Evolutionary conservation across 495 filamentous ascomycete genomes (phyloP).

Genomic region (Tuber indicum): DNA sequence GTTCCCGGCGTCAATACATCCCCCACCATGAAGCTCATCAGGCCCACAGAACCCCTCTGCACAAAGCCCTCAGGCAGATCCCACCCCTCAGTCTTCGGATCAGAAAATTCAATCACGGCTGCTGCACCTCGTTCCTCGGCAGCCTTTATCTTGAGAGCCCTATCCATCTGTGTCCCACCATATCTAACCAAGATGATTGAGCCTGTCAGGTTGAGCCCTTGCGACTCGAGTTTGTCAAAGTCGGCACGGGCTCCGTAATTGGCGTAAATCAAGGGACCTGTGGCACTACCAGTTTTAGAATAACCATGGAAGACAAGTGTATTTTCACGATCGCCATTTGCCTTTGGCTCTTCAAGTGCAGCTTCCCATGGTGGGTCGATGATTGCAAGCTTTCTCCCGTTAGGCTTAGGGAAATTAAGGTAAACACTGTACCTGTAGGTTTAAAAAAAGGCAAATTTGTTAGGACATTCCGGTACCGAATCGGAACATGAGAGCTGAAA

Average conservation of each 20-base stretch:
- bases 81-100: conserved; percentile 74
- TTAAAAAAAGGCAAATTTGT: conserved; percentile 8
- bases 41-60: conserved; percentile 72
- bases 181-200: conserved; percentile 79
- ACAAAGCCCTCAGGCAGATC: conserved; percentile 74
- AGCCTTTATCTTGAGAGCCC: conserved; percentile 77
- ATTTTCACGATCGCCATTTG: conserved; percentile 47
- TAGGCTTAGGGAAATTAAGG: conserved; percentile 76
- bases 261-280: conserved; percentile 87
- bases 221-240: conserved; percentile 62
- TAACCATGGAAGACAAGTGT: conserved; percentile 79
- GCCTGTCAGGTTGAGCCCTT: conserved; percentile 65
- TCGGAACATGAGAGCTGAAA: background rate
- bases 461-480: conserved; percentile 36
- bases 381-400: conserved; percentile 74
- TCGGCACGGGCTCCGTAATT: conserved; percentile 85
- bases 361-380: conserved; percentile 71
- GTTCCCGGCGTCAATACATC: conserved; percentile 86
- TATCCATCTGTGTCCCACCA: conserved; percentile 64
- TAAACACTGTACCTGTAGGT: conserved; percentile 64
- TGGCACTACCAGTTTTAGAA: conserved; percentile 79
- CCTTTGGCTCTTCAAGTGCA: conserved; percentile 62
- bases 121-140: conserved; percentile 76
- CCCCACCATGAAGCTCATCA: conserved; percentile 75
- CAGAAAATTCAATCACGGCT: conserved; percentile 87